phyloP scores from a whole-genome alignment of 306 rosid species.

The Astragalus glycyphyllos region DNA sequence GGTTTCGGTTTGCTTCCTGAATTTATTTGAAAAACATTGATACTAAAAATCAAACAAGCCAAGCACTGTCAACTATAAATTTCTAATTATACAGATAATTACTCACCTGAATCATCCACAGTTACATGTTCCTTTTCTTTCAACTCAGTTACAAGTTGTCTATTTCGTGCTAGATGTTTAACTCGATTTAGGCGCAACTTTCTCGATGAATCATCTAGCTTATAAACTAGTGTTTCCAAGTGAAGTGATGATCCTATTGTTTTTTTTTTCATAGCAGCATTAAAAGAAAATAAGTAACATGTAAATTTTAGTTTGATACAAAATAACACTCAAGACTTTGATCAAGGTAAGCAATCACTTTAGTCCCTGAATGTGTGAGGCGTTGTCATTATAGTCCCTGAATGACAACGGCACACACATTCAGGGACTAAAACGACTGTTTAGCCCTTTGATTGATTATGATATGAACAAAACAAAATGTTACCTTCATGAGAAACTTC shows the following conservation, averaged over 20 bases:
- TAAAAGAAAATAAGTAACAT: background rate
- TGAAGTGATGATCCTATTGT: conserved; percentile 46
- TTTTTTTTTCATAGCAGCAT: conserved; percentile 28
- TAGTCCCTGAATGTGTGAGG: no score
- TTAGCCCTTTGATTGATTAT: no score
- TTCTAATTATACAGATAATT: conserved; percentile 13
- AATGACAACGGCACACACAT: no score
- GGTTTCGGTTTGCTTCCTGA: conserved; percentile 45
- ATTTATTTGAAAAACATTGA: conserved; percentile 14
- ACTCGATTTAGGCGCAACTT: conserved; percentile 61
- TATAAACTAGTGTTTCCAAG: conserved; percentile 51
- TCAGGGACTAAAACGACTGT: no score
- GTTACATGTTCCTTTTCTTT: conserved; percentile 38
- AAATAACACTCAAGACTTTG: background rate
- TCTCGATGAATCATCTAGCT: conserved; percentile 34
- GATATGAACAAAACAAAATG: conserved; percentile 20
- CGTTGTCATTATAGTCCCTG: no score
- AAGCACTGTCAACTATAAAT: background rate
- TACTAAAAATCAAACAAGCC: background rate
- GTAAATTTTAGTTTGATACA: background rate
- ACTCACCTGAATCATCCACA: conserved; percentile 51
- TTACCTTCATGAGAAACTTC: conserved; percentile 43
- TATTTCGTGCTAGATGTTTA: conserved; percentile 60
- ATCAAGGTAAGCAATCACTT: background rate
- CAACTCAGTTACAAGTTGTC: conserved; percentile 39